These are phyloP conservation scores for Fusarium armeniacum DNA, from an alignment of 2,329 filamentous ascomycete genomes.

Conservation along the genomic window DNA sequence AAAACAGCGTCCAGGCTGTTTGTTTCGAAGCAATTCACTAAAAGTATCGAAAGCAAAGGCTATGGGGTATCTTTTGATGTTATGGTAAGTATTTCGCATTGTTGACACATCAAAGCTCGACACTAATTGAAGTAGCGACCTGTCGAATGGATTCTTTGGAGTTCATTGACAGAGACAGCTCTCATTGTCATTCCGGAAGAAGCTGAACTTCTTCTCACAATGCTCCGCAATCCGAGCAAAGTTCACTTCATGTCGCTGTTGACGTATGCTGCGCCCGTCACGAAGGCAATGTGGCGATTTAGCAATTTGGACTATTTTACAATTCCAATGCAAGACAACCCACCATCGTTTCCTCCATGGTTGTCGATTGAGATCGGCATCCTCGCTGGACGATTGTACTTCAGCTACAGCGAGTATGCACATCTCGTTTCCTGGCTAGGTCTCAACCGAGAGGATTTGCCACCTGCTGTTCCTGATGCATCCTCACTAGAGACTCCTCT, in stretches of 20 bases:
- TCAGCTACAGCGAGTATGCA: not conserved
- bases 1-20: not conserved
- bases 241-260: not conserved
- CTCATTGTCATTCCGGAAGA: constrained; percentile 9
- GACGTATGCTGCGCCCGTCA: not conserved
- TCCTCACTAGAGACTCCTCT: fast-evolving
- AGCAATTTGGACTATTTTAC: not conserved
- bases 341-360: not conserved
- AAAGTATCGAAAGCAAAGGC: not conserved
- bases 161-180: not conserved
- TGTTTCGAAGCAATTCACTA: not conserved
- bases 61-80: no score
- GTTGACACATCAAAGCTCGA: no score
- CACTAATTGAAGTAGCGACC: not conserved
- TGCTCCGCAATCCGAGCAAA: not conserved
- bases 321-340: not conserved
- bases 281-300: constrained; percentile 5
- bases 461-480: fast-evolving
- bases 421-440: not conserved
- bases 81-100: no score
- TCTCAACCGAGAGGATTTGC: no score
- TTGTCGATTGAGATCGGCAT: constrained; percentile 10
- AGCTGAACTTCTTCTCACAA: constrained; percentile 13
- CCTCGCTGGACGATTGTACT: constrained; percentile 6
- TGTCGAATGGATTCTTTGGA: constrained; percentile 14